A percentile compares a stretch with the other conserved stretches of the same genome.
These are phyloP conservation scores for Xylaria scruposa DNA, from an alignment of 495 filamentous ascomycete species.

Conservation along the genomic window DNA sequence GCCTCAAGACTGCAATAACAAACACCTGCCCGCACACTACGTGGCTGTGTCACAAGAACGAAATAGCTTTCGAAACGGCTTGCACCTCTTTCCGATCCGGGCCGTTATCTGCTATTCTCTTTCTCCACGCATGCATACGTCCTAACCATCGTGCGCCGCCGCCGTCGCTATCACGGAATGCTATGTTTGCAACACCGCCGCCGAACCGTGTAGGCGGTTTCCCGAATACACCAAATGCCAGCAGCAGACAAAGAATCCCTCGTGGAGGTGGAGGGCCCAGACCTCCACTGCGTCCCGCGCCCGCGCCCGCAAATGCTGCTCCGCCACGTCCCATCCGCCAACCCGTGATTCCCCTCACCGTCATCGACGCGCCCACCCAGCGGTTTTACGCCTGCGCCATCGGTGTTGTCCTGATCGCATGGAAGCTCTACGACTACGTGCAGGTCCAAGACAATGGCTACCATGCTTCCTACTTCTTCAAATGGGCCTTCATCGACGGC, in stretches of 20 bases:
- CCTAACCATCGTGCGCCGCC: slow-evolving; percentile 29
- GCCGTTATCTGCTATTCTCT: neutral
- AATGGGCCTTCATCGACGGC: slow-evolving; percentile 87
- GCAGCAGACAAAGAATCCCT: slow-evolving; percentile 33
- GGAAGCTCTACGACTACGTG: slow-evolving; percentile 85
- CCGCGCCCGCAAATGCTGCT: slow-evolving; percentile 44
- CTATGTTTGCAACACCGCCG: slow-evolving; percentile 50
- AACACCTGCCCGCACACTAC: slow-evolving; percentile 6
- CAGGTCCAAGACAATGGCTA: slow-evolving; percentile 73
- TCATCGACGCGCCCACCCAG: slow-evolving; percentile 88
- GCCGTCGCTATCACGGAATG: slow-evolving; percentile 47
- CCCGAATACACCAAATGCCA: slow-evolving; percentile 46
- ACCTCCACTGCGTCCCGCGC: slow-evolving; percentile 43
- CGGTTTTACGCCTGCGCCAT: slow-evolving; percentile 81
- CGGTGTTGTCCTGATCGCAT: slow-evolving; percentile 74
- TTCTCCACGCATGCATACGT: neutral
- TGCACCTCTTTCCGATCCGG: no score
- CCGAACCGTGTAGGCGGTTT: slow-evolving; percentile 50
- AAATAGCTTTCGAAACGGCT: neutral
- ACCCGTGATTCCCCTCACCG: slow-evolving; percentile 74
- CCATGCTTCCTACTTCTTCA: slow-evolving; percentile 86
- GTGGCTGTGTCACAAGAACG: neutral
- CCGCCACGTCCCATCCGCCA: slow-evolving; percentile 36
- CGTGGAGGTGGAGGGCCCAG: slow-evolving; percentile 27
- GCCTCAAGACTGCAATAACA: slow-evolving; percentile 4